These are phyloP conservation scores for Ajuga chamaepitys DNA, from an alignment of 257 asterid species.

Conservation along the genomic window DNA sequence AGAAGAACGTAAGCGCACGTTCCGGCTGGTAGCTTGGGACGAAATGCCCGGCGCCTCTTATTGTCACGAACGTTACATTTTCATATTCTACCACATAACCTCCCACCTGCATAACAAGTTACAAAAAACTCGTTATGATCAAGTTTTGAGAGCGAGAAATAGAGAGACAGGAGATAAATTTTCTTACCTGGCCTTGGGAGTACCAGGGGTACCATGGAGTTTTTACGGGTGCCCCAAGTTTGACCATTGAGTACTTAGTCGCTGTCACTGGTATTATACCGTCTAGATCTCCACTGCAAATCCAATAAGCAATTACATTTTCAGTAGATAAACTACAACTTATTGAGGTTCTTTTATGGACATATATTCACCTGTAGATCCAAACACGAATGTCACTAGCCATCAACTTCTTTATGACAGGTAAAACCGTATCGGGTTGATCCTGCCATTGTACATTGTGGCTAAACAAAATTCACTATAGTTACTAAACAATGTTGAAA, in stretches of 20 bases:
- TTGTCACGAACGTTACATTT: constrained; percentile 42
- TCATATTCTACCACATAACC: constrained; percentile 52
- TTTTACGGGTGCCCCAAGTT: constrained; percentile 30
- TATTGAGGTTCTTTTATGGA: too few relatives aligned
- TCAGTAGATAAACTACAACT: not conserved
- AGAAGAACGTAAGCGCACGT: constrained; percentile 38
- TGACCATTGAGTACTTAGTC: constrained; percentile 41
- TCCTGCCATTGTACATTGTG: constrained; percentile 29
- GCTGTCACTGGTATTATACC: constrained; percentile 45
- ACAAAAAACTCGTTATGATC: not conserved
- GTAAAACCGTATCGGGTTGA: constrained; percentile 33
- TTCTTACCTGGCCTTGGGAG: constrained; percentile 33
- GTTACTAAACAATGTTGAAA: too few relatives aligned
- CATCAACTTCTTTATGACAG: constrained; percentile 43
- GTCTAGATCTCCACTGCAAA: constrained; percentile 58
- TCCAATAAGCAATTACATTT: not conserved
- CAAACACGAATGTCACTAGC: constrained; percentile 40
- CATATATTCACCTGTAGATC: constrained; percentile 34
- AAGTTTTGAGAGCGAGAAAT: not conserved
- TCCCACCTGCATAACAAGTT: constrained; percentile 42
- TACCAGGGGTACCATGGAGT: constrained; percentile 62
- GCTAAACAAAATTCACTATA: constrained; percentile 6
- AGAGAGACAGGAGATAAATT: not conserved
- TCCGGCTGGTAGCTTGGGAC: constrained; percentile 59
- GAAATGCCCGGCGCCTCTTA: constrained; percentile 61